Conservation (phyloP, 306 rosid species). For the Styphnolobium japonicum region DNA sequence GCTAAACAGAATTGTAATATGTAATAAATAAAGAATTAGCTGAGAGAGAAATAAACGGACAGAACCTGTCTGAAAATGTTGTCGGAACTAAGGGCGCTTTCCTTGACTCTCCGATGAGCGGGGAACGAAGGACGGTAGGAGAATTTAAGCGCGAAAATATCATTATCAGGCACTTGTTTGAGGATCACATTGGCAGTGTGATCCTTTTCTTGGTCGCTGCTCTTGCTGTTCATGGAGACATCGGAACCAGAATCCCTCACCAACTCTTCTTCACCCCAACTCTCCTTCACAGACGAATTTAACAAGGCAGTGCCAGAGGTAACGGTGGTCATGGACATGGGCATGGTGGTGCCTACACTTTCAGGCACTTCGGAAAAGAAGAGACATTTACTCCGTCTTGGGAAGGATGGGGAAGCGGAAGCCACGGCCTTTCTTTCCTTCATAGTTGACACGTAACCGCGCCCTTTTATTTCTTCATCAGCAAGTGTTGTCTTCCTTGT, state of each 20-base stretch:
- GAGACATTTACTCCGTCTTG: background rate
- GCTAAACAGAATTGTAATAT: background rate
- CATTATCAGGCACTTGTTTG: background rate
- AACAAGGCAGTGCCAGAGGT: slow-evolving; percentile 16
- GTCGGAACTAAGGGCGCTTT: slow-evolving; percentile 94
- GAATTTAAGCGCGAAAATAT: slow-evolving; percentile 34
- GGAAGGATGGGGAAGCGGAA: no score
- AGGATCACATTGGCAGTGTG: slow-evolving; percentile 7
- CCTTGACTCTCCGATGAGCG: slow-evolving; percentile 73
- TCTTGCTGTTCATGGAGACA: slow-evolving; percentile 21
- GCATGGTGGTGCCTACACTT: slow-evolving; percentile 15
- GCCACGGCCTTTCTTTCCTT: no score
- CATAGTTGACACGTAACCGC: background rate
- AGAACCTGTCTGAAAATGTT: slow-evolving; percentile 80
- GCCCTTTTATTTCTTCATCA: background rate
- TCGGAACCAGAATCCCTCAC: slow-evolving; percentile 35
- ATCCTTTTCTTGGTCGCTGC: slow-evolving; percentile 26
- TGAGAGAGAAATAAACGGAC: background rate
- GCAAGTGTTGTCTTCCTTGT: no score
- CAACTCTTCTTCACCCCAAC: slow-evolving; percentile 29
- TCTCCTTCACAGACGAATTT: slow-evolving; percentile 36
- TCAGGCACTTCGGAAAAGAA: slow-evolving; percentile 51
- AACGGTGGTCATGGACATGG: no score
- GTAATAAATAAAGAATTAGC: no score
- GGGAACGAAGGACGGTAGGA: slow-evolving; percentile 70